phyloP scores from a whole-genome alignment of 306 rosid species.

The Luffa aegyptiaca region DNA sequence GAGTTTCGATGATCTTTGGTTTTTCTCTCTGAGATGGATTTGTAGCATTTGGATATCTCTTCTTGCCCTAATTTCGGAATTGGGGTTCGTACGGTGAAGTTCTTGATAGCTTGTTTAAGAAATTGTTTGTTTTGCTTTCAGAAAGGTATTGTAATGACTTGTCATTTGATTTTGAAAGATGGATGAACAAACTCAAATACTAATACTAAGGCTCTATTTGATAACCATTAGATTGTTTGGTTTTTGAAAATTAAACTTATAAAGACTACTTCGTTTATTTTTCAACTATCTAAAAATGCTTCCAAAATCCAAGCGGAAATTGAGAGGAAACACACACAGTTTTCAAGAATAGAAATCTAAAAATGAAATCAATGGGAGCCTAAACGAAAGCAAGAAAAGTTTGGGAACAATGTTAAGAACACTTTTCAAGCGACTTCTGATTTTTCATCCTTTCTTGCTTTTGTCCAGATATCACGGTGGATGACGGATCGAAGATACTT shows the following conservation, averaged over 20 bases:
- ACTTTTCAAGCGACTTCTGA: not conserved
- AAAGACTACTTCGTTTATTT: not conserved
- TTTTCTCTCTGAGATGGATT: not conserved
- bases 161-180: not conserved
- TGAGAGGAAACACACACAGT: not conserved
- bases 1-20: not conserved
- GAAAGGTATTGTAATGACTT: not conserved
- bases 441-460: not conserved
- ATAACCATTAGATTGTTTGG: not conserved
- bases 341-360: not conserved
- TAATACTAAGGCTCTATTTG: not conserved
- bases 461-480: conserved; percentile 26
- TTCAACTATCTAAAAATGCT: not conserved
- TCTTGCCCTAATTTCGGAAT: not conserved
- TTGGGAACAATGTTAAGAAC: not conserved
- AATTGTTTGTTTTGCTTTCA: not conserved
- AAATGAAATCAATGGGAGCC: not conserved
- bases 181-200: not conserved
- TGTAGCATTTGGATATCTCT: not conserved
- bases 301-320: not conserved
- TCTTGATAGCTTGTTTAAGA: not conserved
- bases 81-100: not conserved
- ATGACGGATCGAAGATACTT: conserved; percentile 25
- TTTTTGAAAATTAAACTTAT: no score
- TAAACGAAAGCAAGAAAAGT: not conserved